Percentiles rank a stretch among this genome's conserved stretches.
Conservation (phyloP, 345 rosid genomes). For the Garcia nutans region DNA sequence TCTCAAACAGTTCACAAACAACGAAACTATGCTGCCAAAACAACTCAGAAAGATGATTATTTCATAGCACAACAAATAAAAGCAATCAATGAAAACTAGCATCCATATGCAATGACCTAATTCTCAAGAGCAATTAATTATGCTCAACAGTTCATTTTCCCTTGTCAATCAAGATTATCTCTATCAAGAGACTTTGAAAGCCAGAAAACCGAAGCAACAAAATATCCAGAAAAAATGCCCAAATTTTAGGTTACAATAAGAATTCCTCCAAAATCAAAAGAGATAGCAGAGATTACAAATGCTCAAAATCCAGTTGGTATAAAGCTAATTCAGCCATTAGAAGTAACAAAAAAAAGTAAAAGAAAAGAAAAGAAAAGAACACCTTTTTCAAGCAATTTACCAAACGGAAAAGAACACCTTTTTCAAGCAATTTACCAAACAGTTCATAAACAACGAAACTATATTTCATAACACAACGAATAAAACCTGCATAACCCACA, state of each 20-base stretch:
- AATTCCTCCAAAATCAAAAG: neutral
- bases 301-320: constrained; percentile 6
- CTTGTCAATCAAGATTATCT: neutral
- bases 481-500: neutral
- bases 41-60: neutral
- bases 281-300: neutral
- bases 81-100: neutral
- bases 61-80: neutral
- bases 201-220: constrained; percentile 2
- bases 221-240: neutral
- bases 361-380: neutral
- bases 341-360: constrained; percentile 4
- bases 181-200: neutral
- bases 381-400: constrained; percentile 11
- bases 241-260: neutral
- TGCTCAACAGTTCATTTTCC: neutral
- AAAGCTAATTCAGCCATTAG: constrained; percentile 15
- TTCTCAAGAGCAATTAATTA: neutral
- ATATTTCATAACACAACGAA: neutral
- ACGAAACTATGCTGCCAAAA: neutral
- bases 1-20: constrained; percentile 3
- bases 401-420: constrained; percentile 1
- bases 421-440: constrained; percentile 16
- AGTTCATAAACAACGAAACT: neutral
- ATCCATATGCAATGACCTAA: neutral